Evolutionary conservation across 257 asterid species (phyloP).

Genomic region (Solanum corneliomulleri): DNA sequence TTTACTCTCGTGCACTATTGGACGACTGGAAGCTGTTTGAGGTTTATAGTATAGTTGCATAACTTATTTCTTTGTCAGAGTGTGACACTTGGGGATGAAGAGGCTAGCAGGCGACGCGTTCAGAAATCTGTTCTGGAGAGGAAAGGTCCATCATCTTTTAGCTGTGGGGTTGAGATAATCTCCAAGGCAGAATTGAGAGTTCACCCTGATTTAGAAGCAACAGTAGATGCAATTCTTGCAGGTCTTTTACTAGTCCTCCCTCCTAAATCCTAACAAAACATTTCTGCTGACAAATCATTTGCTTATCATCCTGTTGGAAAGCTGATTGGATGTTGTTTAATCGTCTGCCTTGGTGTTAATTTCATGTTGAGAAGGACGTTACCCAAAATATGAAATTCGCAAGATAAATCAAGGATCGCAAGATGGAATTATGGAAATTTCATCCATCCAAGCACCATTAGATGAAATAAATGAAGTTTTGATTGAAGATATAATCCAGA

Average conservation of each 20-base stretch:
- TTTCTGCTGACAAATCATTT: not conserved
- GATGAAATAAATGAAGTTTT: constrained; percentile 20
- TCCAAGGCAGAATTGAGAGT: constrained; percentile 67
- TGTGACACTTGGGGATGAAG: constrained; percentile 97
- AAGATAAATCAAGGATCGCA: constrained; percentile 38
- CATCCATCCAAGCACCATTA: constrained; percentile 13
- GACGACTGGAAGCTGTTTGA: not conserved
- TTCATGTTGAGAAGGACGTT: constrained; percentile 46
- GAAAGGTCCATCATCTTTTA: constrained; percentile 91
- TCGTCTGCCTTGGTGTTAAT: not conserved
- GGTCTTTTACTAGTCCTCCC: constrained; percentile 30
- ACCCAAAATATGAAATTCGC: constrained; percentile 67
- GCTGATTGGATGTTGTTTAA: not conserved
- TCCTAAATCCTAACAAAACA: not conserved
- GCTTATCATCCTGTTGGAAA: not conserved
- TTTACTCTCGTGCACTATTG: not conserved
- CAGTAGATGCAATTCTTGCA: constrained; percentile 83
- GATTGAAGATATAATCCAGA: constrained; percentile 14
- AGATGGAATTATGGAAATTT: constrained; percentile 17
- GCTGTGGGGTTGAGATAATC: constrained; percentile 90
- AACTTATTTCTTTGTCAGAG: constrained; percentile 46
- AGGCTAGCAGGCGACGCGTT: constrained; percentile 93
- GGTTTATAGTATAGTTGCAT: not conserved
- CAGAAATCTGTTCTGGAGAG: constrained; percentile 91
- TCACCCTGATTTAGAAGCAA: constrained; percentile 73